Evolutionary conservation across 2,329 filamentous ascomycete genomes (phyloP).

Genomic region (Trichophyton schoenleinii): DNA sequence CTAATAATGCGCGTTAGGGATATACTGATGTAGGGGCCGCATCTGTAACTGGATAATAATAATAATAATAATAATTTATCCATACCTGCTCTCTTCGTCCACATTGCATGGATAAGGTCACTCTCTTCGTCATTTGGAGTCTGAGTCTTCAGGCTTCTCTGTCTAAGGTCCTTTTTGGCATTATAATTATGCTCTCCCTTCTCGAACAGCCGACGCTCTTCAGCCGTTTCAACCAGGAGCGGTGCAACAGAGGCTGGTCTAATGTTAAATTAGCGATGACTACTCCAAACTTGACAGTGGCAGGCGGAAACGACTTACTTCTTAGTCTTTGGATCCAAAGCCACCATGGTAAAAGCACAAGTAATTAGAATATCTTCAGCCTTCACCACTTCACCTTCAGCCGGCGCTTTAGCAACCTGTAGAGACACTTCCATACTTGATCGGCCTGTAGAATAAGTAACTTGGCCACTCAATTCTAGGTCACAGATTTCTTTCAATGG

Average conservation of each 20-base stretch:
- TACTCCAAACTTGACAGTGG: not conserved
- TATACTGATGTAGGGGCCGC: not conserved
- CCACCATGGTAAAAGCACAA: constrained; percentile 69
- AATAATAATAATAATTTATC: not conserved
- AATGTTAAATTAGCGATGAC: constrained; percentile 1
- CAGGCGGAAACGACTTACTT: constrained; percentile 31
- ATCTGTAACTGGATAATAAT: not conserved
- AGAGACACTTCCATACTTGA: constrained; percentile 64
- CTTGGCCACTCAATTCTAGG: constrained; percentile 56
- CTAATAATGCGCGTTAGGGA: not conserved
- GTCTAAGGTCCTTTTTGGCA: constrained; percentile 51
- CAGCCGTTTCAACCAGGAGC: constrained; percentile 48
- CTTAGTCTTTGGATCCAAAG: constrained; percentile 55
- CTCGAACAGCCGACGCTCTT: constrained; percentile 52
- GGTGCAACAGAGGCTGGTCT: constrained; percentile 51
- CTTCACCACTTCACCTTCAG: constrained; percentile 23
- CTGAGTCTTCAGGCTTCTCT: constrained; percentile 49
- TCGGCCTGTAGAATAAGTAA: constrained; percentile 59
- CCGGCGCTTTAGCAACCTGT: constrained; percentile 56
- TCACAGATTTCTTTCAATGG: constrained; percentile 67
- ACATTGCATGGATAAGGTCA: constrained; percentile 59
- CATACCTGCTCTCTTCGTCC: constrained; percentile 55
- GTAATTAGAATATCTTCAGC: constrained; percentile 54
- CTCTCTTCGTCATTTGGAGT: constrained; percentile 60
- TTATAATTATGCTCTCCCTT: constrained; percentile 54